These are phyloP conservation scores for Hypoxylon cercidicola DNA, from an alignment of 495 filamentous ascomycete genomes.

Conservation along the genomic window DNA sequence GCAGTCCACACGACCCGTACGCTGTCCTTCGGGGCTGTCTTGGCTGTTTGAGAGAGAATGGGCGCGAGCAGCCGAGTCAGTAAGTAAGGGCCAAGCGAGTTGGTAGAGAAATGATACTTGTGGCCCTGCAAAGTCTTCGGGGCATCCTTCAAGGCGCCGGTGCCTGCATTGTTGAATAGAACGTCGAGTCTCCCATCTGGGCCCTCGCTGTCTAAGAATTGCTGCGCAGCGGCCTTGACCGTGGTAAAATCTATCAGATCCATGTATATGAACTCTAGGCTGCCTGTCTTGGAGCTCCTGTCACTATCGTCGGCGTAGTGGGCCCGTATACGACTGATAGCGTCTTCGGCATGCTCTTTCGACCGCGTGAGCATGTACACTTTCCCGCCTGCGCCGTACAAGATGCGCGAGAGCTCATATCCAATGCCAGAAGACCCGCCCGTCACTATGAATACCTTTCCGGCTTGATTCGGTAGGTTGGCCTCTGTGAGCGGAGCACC, in stretches of 20 bases:
- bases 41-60: constrained; percentile 37
- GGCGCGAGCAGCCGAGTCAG: constrained; percentile 55
- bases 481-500: constrained; percentile 38
- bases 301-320: constrained; percentile 37
- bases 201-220: constrained; percentile 38
- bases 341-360: constrained; percentile 35
- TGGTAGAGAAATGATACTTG: constrained; percentile 51
- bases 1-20: constrained; percentile 57
- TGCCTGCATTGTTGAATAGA: constrained; percentile 56
- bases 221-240: constrained; percentile 36
- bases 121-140: constrained; percentile 50
- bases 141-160: constrained; percentile 39
- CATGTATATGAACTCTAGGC: constrained; percentile 38
- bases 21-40: constrained; percentile 21
- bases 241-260: constrained; percentile 41
- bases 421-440: constrained; percentile 57
- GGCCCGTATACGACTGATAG: constrained; percentile 46
- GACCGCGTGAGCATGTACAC: constrained; percentile 61
- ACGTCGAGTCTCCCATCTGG: constrained; percentile 41
- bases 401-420: constrained; percentile 52
- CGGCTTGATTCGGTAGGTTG: constrained; percentile 35
- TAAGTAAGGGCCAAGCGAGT: constrained; percentile 49
- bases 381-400: constrained; percentile 54
- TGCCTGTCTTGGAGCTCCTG: background rate
- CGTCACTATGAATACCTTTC: constrained; percentile 57